Conservation (phyloP, 2,329 filamentous ascomycete genomes). For the Fusarium sulawesiense region DNA sequence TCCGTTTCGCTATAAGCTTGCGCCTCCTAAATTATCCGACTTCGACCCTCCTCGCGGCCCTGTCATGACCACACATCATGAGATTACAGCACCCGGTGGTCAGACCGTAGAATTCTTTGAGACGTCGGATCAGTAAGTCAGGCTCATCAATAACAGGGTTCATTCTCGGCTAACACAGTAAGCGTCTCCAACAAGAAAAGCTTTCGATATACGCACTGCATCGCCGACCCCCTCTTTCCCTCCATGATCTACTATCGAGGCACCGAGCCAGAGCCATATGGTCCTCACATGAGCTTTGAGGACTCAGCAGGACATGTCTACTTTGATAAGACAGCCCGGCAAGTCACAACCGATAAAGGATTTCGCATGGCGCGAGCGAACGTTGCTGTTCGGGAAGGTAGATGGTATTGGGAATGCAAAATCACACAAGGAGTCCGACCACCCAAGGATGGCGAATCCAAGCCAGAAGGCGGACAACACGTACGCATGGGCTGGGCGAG, state of each 20-base stretch:
- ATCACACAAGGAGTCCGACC: constrained; percentile 78
- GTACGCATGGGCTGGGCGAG: constrained; percentile 90
- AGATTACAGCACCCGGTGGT: constrained; percentile 61
- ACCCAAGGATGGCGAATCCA: constrained; percentile 55
- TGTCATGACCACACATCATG: constrained; percentile 67
- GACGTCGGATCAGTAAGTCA: constrained; percentile 71
- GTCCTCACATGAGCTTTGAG: constrained; percentile 89
- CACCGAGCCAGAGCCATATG: constrained; percentile 86
- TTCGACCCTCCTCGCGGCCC: constrained; percentile 70
- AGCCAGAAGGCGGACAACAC: constrained; percentile 65
- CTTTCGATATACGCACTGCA: constrained; percentile 90
- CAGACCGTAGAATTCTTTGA: constrained; percentile 69
- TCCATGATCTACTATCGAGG: constrained; percentile 90
- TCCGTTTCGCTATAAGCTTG: constrained; percentile 71
- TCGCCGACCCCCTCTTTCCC: constrained; percentile 87
- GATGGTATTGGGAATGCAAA: constrained; percentile 94
- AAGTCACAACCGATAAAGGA: constrained; percentile 90
- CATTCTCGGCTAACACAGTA: constrained; percentile 7
- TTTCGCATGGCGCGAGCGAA: constrained; percentile 93
- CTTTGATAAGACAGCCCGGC: constrained; percentile 78
- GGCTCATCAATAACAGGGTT: neutral
- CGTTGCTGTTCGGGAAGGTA: constrained; percentile 87
- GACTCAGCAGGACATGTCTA: constrained; percentile 88
- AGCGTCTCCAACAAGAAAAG: constrained; percentile 75
- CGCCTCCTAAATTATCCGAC: constrained; percentile 70